Conservation (phyloP, 179 eudicot species). For the Monotropa hypopitys region DNA sequence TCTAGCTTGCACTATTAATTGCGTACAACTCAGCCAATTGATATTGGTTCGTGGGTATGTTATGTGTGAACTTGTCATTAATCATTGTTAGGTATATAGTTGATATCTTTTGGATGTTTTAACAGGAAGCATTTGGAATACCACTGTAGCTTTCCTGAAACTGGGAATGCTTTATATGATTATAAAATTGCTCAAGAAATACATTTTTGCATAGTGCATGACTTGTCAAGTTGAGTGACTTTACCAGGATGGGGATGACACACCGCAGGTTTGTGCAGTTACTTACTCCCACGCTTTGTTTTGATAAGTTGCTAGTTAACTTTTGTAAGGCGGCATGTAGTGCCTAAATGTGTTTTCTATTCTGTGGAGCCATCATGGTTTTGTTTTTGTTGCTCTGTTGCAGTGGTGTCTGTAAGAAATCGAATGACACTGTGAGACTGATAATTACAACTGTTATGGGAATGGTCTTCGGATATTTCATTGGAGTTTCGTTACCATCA, state of each 20-base stretch:
- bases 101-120: slow-evolving; percentile 4
- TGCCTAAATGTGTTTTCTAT: neutral
- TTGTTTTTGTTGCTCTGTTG: slow-evolving; percentile 10
- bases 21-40: neutral
- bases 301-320: neutral
- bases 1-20: neutral
- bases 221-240: slow-evolving; percentile 25
- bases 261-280: slow-evolving; percentile 60
- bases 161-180: slow-evolving; percentile 14
- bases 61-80: neutral
- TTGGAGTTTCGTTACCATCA: slow-evolving; percentile 77
- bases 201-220: slow-evolving; percentile 23
- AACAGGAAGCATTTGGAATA: slow-evolving; percentile 9
- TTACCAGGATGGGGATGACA: slow-evolving; percentile 42
- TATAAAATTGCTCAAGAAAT: slow-evolving; percentile 11
- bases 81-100: neutral
- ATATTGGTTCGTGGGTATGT: neutral
- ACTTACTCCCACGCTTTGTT: neutral
- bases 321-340: neutral
- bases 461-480: slow-evolving; percentile 72
- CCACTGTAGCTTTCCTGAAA: slow-evolving; percentile 2
- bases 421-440: slow-evolving; percentile 57
- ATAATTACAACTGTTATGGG: slow-evolving; percentile 60
- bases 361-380: neutral
- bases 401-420: slow-evolving; percentile 57